Evolutionary conservation across 1,139 yeast genomes (phyloP), one percentile per base, ranked within the genome.

Genomic region (Kodamaea fungicola): DNA sequence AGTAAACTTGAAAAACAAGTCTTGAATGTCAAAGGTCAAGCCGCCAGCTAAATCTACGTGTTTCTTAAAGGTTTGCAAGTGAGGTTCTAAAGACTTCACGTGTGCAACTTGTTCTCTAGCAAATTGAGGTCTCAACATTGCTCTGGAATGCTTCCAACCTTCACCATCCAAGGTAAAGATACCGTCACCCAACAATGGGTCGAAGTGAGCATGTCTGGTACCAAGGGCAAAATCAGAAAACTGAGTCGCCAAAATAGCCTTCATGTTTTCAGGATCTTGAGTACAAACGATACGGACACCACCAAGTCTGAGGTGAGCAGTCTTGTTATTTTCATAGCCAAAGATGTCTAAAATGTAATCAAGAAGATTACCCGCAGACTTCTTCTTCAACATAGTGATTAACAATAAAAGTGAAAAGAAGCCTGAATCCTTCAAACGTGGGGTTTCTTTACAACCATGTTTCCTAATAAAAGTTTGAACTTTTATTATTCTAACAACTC

Each of bases 1-100:
- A 5, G 83, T 78, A 33, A 78, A 58, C 41, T 58, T 57, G 56
- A 69, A 76, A 51, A 75, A 74, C 36, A 70, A 59, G 22, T 61
- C 66, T 50, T 76, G 81, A 24, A 76, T 52, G 43, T 78, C 80
- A 43, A 75, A 61, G 12, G 47, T 40, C 8, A 23, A 8, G 8
- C 57, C 58, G 8, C 41, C 34, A 12, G 38, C 21, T 19, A 40
- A 36, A 7, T 41, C 42, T 30, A 56, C 35, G 37, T 51, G 54
- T 34, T 44, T 40, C n/a, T 44, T 43, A 30, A 56, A 46, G 6
- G 41, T 44, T 38, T 54, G 54, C 24, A 55, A 39, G 30, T 50
- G 57, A 7, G 59, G 59, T 35, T 56, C 61, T 47, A 56, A 52
- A 6, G 52, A 38, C 42, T 47, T 48, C 27, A 56, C 59, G 28